Conservation (phyloP, 164 flowering plant genomes). For the Chloranthus sessilifolius region DNA sequence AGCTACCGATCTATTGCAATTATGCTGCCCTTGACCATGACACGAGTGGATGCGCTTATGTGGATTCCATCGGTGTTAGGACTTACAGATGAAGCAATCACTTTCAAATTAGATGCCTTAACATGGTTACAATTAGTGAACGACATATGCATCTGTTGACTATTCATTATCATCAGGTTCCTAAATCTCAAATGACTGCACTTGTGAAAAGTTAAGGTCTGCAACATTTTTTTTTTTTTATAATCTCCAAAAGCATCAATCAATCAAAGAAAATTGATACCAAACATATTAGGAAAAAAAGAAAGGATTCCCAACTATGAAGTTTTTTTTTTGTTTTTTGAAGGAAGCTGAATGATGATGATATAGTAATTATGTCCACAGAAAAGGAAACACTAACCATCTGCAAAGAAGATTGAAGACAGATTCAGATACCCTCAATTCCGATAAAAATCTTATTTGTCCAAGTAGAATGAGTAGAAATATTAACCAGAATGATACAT, state of each 20-base stretch:
- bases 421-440: slow-evolving; percentile 12
- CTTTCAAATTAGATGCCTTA: slow-evolving; percentile 38
- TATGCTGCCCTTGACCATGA: slow-evolving; percentile 42
- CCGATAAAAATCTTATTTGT: background rate
- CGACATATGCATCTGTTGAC: slow-evolving; percentile 88
- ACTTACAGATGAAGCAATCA: slow-evolving; percentile 62
- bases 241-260: background rate
- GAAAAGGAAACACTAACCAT: slow-evolving; percentile 47
- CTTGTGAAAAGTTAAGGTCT: slow-evolving; percentile 85
- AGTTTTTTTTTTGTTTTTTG: no score
- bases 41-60: slow-evolving; percentile 57
- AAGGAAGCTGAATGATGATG: no score
- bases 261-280: background rate
- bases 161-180: slow-evolving; percentile 41
- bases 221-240: slow-evolving; percentile 16
- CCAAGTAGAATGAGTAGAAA: background rate
- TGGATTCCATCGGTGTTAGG: slow-evolving; percentile 98
- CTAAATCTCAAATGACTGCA: slow-evolving; percentile 62
- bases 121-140: slow-evolving; percentile 60
- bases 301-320: no score
- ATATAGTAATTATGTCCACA: background rate
- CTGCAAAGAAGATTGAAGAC: slow-evolving; percentile 38
- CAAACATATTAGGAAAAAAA: background rate
- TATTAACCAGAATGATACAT: slow-evolving; percentile 31
- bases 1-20: slow-evolving; percentile 59